phyloP scores from a whole-genome alignment of 495 filamentous ascomycete genomes.

The Podospora appendiculata region DNA sequence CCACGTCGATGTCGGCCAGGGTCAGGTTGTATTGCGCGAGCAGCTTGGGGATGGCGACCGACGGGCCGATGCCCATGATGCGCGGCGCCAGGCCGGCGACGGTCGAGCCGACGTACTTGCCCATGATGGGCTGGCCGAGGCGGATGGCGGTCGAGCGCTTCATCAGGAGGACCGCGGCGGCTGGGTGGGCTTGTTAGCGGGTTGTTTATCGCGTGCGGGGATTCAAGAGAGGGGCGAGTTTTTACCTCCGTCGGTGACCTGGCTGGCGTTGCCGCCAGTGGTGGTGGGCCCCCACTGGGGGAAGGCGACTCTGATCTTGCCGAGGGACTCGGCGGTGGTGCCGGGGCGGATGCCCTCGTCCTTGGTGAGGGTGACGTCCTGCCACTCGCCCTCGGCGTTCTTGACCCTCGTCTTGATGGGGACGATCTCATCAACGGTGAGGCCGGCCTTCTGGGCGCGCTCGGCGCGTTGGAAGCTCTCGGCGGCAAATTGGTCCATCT shows the following conservation, averaged over 20 bases:
- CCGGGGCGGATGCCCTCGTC: conserved; percentile 89
- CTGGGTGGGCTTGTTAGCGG: conserved; percentile 18
- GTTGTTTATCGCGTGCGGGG: conserved; percentile 4
- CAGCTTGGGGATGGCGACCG: conserved; percentile 91
- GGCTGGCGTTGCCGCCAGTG: conserved; percentile 91
- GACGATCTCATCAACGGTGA: conserved; percentile 91
- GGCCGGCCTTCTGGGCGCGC: conserved; percentile 82
- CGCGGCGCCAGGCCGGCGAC: conserved; percentile 83
- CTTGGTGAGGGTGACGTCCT: conserved; percentile 66
- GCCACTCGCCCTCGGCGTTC: conserved; percentile 71
- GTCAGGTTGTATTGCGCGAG: conserved; percentile 69
- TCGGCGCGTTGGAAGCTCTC: conserved; percentile 85
- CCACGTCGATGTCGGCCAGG: conserved; percentile 78
- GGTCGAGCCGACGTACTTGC: conserved; percentile 89
- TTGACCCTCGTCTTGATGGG: conserved; percentile 76
- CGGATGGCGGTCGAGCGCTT: conserved; percentile 81
- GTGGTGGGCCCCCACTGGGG: conserved; percentile 78
- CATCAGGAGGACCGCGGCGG: conserved; percentile 88
- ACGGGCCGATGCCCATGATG: conserved; percentile 96
- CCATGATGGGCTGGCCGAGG: conserved; percentile 84
- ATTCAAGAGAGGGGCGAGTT: background rate
- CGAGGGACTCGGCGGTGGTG: conserved; percentile 73
- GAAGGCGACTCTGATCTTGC: conserved; percentile 88
- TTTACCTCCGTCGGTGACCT: conserved; percentile 79
- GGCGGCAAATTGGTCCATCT: conserved; percentile 77